These are phyloP conservation scores for Penicillium coffeae DNA, from an alignment of 495 filamentous ascomycete species.

Conservation along the genomic window DNA sequence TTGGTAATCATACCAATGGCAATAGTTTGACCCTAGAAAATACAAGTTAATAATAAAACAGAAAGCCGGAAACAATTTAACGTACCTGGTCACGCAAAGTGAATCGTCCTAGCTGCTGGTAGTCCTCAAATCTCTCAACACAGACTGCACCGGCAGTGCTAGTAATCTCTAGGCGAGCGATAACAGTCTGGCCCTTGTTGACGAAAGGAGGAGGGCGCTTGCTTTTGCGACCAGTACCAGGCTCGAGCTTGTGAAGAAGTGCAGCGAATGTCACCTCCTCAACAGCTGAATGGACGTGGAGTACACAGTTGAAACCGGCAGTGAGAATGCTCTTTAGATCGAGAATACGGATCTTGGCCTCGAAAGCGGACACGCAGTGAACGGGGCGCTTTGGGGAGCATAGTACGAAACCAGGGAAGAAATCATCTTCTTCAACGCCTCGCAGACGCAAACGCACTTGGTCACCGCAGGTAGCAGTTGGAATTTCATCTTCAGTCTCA, in stretches of 20 bases:
- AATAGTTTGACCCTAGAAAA: slow-evolving; percentile 80
- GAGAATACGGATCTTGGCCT: slow-evolving; percentile 94
- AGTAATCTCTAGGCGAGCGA: slow-evolving; percentile 82
- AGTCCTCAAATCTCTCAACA: slow-evolving; percentile 89
- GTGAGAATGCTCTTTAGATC: slow-evolving; percentile 92
- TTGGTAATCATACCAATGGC: slow-evolving; percentile 96
- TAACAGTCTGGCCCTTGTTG: slow-evolving; percentile 87
- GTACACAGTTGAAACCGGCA: slow-evolving; percentile 85
- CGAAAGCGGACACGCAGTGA: slow-evolving; percentile 83
- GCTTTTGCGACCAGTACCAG: slow-evolving; percentile 90
- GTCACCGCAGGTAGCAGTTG: slow-evolving; percentile 79
- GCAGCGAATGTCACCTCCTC: slow-evolving; percentile 89
- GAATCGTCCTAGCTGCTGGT: slow-evolving; percentile 90
- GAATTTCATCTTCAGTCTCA: slow-evolving; percentile 91
- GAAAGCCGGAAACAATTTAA: slow-evolving; percentile 8
- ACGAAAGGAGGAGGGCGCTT: slow-evolving; percentile 91
- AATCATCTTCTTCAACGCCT: slow-evolving; percentile 95
- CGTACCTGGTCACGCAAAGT: slow-evolving; percentile 89
- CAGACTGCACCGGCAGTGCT: slow-evolving; percentile 83
- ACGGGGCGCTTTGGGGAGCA: slow-evolving; percentile 90
- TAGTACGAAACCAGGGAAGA: slow-evolving; percentile 93
- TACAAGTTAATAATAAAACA: slow-evolving; percentile 12
- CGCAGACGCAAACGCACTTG: slow-evolving; percentile 89
- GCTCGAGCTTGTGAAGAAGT: slow-evolving; percentile 91
- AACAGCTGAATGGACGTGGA: slow-evolving; percentile 87